A percentile compares a stretch with the other conserved stretches of the same genome.
Evolutionary conservation across 2,329 filamentous ascomycete species (phyloP).

Genomic region (Penicillium sclerotiorum): DNA sequence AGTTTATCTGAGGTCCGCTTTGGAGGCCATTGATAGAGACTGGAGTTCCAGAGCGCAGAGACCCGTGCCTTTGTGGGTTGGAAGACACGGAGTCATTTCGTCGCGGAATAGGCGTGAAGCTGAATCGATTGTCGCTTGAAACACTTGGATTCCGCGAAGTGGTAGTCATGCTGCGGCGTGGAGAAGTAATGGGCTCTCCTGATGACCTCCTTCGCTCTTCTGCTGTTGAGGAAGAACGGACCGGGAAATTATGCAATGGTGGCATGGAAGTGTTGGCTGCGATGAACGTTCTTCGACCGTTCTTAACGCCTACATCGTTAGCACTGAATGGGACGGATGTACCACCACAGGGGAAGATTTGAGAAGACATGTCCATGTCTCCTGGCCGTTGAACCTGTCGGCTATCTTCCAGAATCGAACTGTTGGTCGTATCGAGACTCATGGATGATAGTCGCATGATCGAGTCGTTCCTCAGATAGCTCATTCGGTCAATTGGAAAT

Average conservation of each 20-base stretch:
- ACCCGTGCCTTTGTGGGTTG: slow-evolving; percentile 22
- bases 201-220: slow-evolving; percentile 27
- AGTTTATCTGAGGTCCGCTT: slow-evolving; percentile 4
- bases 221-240: slow-evolving; percentile 30
- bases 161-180: slow-evolving; percentile 39
- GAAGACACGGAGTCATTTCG: slow-evolving; percentile 28
- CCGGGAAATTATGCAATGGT: slow-evolving; percentile 28
- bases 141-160: slow-evolving; percentile 31
- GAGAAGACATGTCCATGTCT: slow-evolving; percentile 34
- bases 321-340: slow-evolving; percentile 41
- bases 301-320: slow-evolving; percentile 38
- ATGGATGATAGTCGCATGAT: slow-evolving; percentile 37
- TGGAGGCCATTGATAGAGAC: slow-evolving; percentile 9
- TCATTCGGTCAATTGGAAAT: slow-evolving; percentile 35
- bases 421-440: slow-evolving; percentile 42
- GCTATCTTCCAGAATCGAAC: slow-evolving; percentile 41
- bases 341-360: slow-evolving; percentile 36
- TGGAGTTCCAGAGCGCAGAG: slow-evolving; percentile 17
- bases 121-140: slow-evolving; percentile 23
- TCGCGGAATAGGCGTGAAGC: slow-evolving; percentile 11
- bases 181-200: slow-evolving; percentile 23
- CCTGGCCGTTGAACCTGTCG: slow-evolving; percentile 28
- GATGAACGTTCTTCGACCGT: slow-evolving; percentile 34
- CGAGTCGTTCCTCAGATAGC: slow-evolving; percentile 39
- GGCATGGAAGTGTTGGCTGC: slow-evolving; percentile 27